These are phyloP conservation scores for Trypanosoma mega DNA, from an alignment of 208 protist species.

Conservation along the genomic window DNA sequence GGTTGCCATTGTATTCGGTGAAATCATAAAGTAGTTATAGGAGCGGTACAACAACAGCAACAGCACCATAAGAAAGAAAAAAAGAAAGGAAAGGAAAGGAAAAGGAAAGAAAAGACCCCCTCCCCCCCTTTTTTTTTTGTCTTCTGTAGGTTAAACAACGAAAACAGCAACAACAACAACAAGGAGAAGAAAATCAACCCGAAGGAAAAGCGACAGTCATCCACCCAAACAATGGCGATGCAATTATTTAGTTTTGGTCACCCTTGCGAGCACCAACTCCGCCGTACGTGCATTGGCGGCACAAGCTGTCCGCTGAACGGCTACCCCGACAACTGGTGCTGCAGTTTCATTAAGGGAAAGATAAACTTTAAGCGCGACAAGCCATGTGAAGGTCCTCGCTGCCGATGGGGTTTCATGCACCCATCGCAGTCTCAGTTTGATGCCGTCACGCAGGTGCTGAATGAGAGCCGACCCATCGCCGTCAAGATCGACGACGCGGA, in stretches of 20 bases:
- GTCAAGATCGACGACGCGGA: conserved; percentile 76
- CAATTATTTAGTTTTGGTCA: conserved; percentile 89
- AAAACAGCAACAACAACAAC: too few species aligned
- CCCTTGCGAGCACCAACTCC: conserved; percentile 88
- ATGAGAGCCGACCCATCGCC: conserved; percentile 77
- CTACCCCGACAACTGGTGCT: conserved; percentile 88
- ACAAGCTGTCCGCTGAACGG: conserved; percentile 84
- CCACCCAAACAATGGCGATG: conserved; percentile 53
- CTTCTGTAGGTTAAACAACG: too few species aligned
- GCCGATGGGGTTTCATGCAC: conserved; percentile 86
- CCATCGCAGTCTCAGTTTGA: conserved; percentile 82
- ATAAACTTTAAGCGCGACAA: conserved; percentile 92
- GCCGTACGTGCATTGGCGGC: conserved; percentile 82
- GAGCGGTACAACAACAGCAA: too few species aligned
- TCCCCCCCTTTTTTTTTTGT: too few species aligned
- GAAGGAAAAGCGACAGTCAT: not conserved
- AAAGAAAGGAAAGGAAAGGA: too few species aligned
- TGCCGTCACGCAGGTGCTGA: conserved; percentile 79
- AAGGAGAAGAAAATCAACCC: conserved; percentile 7
- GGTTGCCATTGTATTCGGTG: too few species aligned
- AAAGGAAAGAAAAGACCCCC: too few species aligned
- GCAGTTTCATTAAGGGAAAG: conserved; percentile 90
- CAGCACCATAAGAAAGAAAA: too few species aligned
- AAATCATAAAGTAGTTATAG: too few species aligned
- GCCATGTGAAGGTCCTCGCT: conserved; percentile 82